Conservation (phyloP, 83 land plant species). For the Picea abies region DNA sequence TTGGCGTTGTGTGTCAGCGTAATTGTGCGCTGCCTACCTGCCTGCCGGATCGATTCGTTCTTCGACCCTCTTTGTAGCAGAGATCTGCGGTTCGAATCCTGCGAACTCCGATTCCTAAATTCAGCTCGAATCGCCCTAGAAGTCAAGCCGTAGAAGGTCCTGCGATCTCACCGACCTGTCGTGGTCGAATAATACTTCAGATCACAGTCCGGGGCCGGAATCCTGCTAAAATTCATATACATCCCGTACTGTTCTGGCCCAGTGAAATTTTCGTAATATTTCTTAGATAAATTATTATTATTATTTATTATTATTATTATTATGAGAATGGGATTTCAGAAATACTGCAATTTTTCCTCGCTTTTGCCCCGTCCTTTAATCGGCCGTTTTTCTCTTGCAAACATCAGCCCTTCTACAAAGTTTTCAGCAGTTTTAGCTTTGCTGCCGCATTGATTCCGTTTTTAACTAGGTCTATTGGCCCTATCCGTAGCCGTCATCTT, state of each 20-base stretch:
- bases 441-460: background rate
- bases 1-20: background rate
- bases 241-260: too few relatives aligned
- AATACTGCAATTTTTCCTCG: background rate
- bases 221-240: too few relatives aligned
- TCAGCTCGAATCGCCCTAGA: too few relatives aligned
- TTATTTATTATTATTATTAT: background rate
- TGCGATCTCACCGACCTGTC: background rate
- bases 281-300: too few relatives aligned
- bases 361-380: background rate
- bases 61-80: too few relatives aligned
- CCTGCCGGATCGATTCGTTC: too few relatives aligned
- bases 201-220: too few relatives aligned
- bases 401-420: too few relatives aligned
- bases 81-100: background rate
- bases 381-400: too few relatives aligned
- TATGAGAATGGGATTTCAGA: background rate
- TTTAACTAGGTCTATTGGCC: background rate
- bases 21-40: background rate
- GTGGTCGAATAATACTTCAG: too few relatives aligned
- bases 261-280: too few relatives aligned
- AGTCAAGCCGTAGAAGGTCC: conserved; percentile 5
- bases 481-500: conserved; percentile 1
- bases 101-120: too few relatives aligned
- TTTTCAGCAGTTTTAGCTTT: background rate